Evolutionary conservation across 768 basidiomycete genomes (phyloP).

Genomic region (Royoungia palumana): DNA sequence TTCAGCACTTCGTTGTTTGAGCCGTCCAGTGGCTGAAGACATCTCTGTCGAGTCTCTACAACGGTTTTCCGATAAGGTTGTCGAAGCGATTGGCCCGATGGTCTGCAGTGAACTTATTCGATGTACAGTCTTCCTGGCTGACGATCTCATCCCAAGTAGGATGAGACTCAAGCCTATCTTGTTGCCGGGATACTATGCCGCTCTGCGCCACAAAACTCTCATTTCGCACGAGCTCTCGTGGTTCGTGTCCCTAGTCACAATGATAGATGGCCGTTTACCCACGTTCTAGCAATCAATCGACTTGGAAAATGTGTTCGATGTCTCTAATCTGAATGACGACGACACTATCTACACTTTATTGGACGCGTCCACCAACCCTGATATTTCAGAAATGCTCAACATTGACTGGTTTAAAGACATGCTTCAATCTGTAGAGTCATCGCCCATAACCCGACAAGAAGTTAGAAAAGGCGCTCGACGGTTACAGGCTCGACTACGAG

Average conservation of each 20-base stretch:
- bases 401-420: constrained; percentile 29
- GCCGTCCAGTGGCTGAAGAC: constrained; percentile 59
- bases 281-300: constrained; percentile 54
- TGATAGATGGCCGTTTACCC: constrained; percentile 5
- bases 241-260: constrained; percentile 26
- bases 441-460: constrained; percentile 36
- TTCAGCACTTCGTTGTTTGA: constrained; percentile 48
- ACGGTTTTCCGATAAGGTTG: constrained; percentile 54
- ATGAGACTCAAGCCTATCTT: constrained; percentile 52
- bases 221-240: constrained; percentile 41
- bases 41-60: constrained; percentile 46
- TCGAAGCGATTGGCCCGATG: constrained; percentile 53
- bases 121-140: not conserved
- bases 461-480: constrained; percentile 46
- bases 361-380: constrained; percentile 62
- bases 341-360: constrained; percentile 53
- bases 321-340: constrained; percentile 47
- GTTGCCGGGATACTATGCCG: constrained; percentile 62
- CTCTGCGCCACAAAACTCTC: constrained; percentile 62
- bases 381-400: constrained; percentile 56
- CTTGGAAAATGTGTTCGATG: constrained; percentile 50
- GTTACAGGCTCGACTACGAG: constrained; percentile 47
- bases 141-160: constrained; percentile 33
- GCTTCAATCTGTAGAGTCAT: constrained; percentile 21
- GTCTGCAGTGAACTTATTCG: constrained; percentile 35